A percentile compares a stretch with the other conserved stretches of the same genome.
Evolutionary conservation across 192 early-diverging fungal species (phyloP).

Genomic region (Gryganskiella cystojenkinii): DNA sequence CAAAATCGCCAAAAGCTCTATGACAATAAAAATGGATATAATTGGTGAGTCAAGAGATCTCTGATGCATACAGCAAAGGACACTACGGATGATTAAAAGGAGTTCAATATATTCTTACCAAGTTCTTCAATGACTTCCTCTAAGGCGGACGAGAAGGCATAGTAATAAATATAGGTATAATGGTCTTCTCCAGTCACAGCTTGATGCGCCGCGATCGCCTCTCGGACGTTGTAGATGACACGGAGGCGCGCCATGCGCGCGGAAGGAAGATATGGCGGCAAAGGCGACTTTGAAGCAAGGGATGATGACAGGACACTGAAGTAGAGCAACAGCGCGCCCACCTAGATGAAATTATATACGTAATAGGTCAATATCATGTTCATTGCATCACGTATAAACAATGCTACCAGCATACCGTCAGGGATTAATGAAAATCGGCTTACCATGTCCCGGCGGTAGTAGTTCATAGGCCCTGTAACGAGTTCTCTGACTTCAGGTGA

Average conservation of each 20-base stretch:
- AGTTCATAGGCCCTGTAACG: constrained; percentile 44
- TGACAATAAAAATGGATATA: background rate
- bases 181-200: constrained; percentile 39
- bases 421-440: background rate
- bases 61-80: background rate
- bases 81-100: background rate
- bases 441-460: constrained; percentile 63
- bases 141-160: constrained; percentile 41
- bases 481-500: constrained; percentile 54
- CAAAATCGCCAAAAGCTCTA: constrained; percentile 42
- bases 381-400: background rate
- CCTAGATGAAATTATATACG: constrained; percentile 21
- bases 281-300: constrained; percentile 74
- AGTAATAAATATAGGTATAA: constrained; percentile 52
- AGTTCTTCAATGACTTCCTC: constrained; percentile 53
- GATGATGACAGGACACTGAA: constrained; percentile 81
- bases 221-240: constrained; percentile 51
- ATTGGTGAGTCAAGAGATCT: background rate
- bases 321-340: constrained; percentile 70
- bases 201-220: constrained; percentile 38
- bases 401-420: background rate
- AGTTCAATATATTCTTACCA: constrained; percentile 10
- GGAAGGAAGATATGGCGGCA: constrained; percentile 78
- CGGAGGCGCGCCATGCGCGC: constrained; percentile 54
- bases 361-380: background rate